Conservation (phyloP, 352 stramenopile species). For the Globisporangium solare region DNA sequence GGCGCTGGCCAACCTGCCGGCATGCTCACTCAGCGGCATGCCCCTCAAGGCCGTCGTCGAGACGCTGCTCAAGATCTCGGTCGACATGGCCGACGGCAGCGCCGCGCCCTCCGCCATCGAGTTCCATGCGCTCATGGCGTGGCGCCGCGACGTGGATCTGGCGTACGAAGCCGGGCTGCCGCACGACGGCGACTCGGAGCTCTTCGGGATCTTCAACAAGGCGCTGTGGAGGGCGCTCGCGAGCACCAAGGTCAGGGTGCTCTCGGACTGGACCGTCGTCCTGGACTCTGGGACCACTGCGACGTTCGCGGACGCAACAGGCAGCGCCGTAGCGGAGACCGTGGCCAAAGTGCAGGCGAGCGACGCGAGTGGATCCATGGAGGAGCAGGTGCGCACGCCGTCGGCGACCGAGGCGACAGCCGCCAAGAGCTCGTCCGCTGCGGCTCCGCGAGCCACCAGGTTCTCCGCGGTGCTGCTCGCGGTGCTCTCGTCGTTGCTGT, state of each 20-base stretch:
- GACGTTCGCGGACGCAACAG: conserved; percentile 27
- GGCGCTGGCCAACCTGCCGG: conserved; percentile 32
- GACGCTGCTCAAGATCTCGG: conserved; percentile 57
- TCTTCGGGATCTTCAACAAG: conserved; percentile 44
- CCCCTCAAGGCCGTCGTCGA: conserved; percentile 51
- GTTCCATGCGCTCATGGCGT: conserved; percentile 49
- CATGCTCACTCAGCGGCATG: conserved; percentile 48
- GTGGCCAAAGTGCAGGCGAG: conserved; percentile 23
- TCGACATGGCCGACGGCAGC: conserved; percentile 27
- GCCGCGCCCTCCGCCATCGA: conserved; percentile 27
- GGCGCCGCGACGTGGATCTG: conserved; percentile 47
- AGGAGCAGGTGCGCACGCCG: neutral
- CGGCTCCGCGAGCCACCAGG: neutral
- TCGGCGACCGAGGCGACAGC: conserved; percentile 12
- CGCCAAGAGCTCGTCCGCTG: conserved; percentile 14
- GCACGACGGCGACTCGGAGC: conserved; percentile 43
- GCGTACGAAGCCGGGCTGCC: conserved; percentile 37
- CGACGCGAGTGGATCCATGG: conserved; percentile 5
- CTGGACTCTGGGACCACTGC: conserved; percentile 14
- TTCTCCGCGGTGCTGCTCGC: neutral
- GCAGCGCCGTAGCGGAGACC: conserved; percentile 24
- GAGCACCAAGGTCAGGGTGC: conserved; percentile 34
- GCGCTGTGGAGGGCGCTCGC: conserved; percentile 30
- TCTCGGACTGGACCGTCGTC: conserved; percentile 36
- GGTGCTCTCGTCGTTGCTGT: neutral